Conservation (phyloP, 257 asterid species). For the Jacaranda mimosifolia region DNA sequence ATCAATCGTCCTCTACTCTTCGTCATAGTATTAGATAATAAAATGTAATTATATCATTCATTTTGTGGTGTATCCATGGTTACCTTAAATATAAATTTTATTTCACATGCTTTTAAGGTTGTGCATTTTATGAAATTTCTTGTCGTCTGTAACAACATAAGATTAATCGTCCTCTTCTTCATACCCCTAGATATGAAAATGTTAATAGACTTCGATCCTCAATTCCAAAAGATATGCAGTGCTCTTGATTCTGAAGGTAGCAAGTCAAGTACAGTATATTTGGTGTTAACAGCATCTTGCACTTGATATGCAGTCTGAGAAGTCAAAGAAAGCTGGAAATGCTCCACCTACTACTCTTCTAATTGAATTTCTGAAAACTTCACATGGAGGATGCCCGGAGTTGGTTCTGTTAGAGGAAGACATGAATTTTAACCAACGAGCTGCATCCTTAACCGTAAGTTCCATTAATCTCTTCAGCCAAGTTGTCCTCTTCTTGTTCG, state of each 20-base stretch:
- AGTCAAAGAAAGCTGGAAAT: conserved; percentile 89
- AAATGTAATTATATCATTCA: not conserved
- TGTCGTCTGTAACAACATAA: too few relatives aligned
- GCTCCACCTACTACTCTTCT: conserved; percentile 66
- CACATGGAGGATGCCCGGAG: conserved; percentile 52
- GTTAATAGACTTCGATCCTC: conserved; percentile 1
- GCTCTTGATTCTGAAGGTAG: conserved; percentile 33
- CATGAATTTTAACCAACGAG: conserved; percentile 86
- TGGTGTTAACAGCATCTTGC: conserved; percentile 22
- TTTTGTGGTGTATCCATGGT: not conserved
- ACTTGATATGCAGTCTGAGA: conserved; percentile 75
- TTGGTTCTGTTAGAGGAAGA: conserved; percentile 81
- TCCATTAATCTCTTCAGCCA: conserved; percentile 18
- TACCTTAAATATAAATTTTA: not conserved
- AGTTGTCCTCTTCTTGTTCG: conserved; percentile 19
- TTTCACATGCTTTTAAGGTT: not conserved
- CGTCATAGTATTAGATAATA: too few relatives aligned
- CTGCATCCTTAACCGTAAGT: conserved; percentile 72
- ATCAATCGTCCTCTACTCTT: too few relatives aligned
- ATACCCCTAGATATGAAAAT: not conserved
- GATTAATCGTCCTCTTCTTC: too few relatives aligned
- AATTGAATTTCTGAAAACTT: conserved; percentile 61
- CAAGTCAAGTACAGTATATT: conserved; percentile 15
- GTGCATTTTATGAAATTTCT: too few relatives aligned
- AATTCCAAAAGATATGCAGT: conserved; percentile 1